Percentiles rank a stretch among this genome's conserved stretches.
phyloP scores from a whole-genome alignment of 1,139 yeast species.

The Pichia sp. region DNA sequence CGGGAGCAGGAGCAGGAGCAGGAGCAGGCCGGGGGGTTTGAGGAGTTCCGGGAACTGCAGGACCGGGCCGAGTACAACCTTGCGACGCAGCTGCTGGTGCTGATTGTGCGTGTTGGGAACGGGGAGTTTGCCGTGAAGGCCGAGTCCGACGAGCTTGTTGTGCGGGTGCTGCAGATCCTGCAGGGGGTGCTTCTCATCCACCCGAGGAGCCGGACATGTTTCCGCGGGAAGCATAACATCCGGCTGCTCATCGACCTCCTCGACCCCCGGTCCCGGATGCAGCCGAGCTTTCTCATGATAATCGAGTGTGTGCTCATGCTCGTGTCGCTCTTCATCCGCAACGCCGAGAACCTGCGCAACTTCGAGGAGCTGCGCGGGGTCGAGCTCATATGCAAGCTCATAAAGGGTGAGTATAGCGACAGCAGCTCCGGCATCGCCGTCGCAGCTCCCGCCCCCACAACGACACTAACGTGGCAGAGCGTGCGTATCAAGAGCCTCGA shows the following conservation, averaged over 20 bases:
- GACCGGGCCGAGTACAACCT: constrained; percentile 49
- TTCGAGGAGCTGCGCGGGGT: constrained; percentile 64
- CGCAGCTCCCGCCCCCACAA: background rate
- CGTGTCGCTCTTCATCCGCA: constrained; percentile 40
- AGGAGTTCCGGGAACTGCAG: constrained; percentile 46
- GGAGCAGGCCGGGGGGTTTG: constrained; percentile 23
- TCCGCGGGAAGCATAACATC: constrained; percentile 35
- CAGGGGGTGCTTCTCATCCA: constrained; percentile 66
- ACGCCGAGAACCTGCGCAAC: constrained; percentile 50
- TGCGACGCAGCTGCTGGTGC: constrained; percentile 25
- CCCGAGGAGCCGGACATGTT: constrained; percentile 48
- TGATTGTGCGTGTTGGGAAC: constrained; percentile 9
- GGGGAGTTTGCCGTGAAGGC: background rate
- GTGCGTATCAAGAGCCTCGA: constrained; percentile 62
- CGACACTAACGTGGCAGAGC: constrained; percentile 35
- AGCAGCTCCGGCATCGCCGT: background rate
- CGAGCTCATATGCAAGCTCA: constrained; percentile 43
- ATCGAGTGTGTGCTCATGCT: constrained; percentile 52
- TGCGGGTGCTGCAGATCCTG: constrained; percentile 39
- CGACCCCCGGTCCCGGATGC: background rate
- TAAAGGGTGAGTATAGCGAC: constrained; percentile 27
- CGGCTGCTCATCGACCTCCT: constrained; percentile 21
- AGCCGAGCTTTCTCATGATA: constrained; percentile 27
- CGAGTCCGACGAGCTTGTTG: background rate
- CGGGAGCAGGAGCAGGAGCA: background rate